These are phyloP conservation scores for Solanum appendiculatum DNA, from an alignment of 257 asterid genomes.

Conservation along the genomic window DNA sequence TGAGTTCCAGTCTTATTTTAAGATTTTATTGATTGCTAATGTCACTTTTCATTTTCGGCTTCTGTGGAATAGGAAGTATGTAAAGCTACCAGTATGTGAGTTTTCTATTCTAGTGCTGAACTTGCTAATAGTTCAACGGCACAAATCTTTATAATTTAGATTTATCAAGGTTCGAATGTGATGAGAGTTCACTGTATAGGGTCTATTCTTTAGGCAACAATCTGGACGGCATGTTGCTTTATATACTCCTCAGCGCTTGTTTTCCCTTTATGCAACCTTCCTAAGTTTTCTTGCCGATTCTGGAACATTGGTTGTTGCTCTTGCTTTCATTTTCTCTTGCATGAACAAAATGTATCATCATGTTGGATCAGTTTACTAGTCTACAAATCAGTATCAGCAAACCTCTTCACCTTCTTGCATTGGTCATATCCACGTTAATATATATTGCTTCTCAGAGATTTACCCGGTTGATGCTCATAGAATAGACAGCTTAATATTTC, in stretches of 20 bases:
- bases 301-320: background rate
- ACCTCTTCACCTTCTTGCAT: background rate
- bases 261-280: background rate
- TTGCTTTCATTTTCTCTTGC: background rate
- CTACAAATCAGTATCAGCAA: background rate
- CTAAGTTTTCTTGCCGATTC: background rate
- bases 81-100: background rate
- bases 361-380: background rate
- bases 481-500: background rate
- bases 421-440: background rate
- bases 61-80: background rate
- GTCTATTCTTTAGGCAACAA: background rate
- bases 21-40: background rate
- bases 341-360: background rate
- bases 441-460: background rate
- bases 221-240: background rate
- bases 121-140: background rate
- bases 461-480: background rate
- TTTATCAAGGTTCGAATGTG: background rate
- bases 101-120: background rate
- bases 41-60: background rate
- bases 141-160: background rate
- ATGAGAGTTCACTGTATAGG: background rate
- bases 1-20: conserved; percentile 11
- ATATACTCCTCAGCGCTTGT: background rate